phyloP scores from a whole-genome alignment of 1,139 yeast species.

The Candida mesenterica region DNA sequence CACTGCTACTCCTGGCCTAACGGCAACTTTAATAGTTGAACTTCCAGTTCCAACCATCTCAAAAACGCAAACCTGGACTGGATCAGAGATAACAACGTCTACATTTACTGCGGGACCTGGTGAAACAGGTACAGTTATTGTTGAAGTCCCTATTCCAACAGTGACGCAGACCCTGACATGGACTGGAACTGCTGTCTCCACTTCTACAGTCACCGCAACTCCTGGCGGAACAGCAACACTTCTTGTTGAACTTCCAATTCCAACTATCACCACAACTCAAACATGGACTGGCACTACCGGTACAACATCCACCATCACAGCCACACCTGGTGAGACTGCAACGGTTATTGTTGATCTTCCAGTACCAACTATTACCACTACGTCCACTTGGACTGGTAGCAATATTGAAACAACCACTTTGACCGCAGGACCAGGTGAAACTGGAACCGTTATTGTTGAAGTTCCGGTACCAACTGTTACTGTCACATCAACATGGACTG shows the following conservation, averaged over 20 bases:
- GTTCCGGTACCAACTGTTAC: constrained; percentile 17
- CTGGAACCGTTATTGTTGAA: constrained; percentile 17
- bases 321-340: constrained; percentile 13
- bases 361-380: constrained; percentile 15
- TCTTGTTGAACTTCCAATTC: constrained; percentile 4
- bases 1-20: constrained; percentile 12
- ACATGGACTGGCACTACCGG: constrained; percentile 6
- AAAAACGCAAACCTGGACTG: constrained; percentile 14
- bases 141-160: constrained; percentile 4
- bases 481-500: constrained; percentile 10
- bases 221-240: constrained; percentile 4
- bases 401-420: constrained; percentile 11
- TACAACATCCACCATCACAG: constrained; percentile 7
- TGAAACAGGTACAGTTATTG: constrained; percentile 3
- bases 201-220: constrained; percentile 6
- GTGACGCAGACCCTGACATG: constrained; percentile 2
- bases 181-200: constrained; percentile 5
- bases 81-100: not conserved
- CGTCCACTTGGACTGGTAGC: constrained; percentile 12
- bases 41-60: constrained; percentile 13
- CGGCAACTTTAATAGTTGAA: constrained; percentile 16
- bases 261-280: constrained; percentile 1
- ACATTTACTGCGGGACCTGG: constrained; percentile 2
- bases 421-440: constrained; percentile 11
- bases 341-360: constrained; percentile 17